Evolutionary conservation across 805 yeast species (phyloP), one percentile per base, ranked within the genome.

Genomic region (Candida xyloterini): DNA sequence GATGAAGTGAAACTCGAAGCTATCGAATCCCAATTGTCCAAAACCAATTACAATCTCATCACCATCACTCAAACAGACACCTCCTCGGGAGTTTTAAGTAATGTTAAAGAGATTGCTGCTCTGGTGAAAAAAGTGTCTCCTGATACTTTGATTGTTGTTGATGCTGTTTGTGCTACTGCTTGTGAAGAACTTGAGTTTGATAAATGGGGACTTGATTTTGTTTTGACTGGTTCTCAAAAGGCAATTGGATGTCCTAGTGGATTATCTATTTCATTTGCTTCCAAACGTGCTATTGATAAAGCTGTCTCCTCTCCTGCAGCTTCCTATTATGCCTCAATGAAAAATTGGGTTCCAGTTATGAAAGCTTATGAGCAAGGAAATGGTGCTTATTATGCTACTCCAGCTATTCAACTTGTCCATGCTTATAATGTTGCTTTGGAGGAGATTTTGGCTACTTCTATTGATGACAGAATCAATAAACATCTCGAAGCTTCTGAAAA

Each of bases 191-290:
- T 91, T 48, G 79, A 85, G 54, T 91, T 91, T 59, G 91, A 87
- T 59, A 72, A 72, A 14, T 91, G 98, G 97, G 89, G 86, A 5
- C 64, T 91, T 38, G 99, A 91, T 66, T 87, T 73, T 52, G 95
- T 78, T 29, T 71, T 91, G 48, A 84, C 95, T 33, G 98, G 95
- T 2, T 88, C 97, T 15, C 98, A 90, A 63, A 91, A 91, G 71
- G 98, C 96, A 21, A 69, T 91, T 52, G 96, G 96, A 38, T 93
- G 84, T 21, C 97, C 98, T 38, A 81, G 96, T 7, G 99, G 99
- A 13, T 73, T 91, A 51, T 79, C 91, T 13, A 75, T 91, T 53
- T 79, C 84, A 25, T 75, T 77, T 60, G 79, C 88, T 14, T 81
- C 93, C 18, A 77, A 70, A 40, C 78, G 95, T 53, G 96, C 95